Base-by-base conservation (phyloP, 2,329 filamentous ascomycete genomes). In the Chrysosporium keratinophilum region DNA sequence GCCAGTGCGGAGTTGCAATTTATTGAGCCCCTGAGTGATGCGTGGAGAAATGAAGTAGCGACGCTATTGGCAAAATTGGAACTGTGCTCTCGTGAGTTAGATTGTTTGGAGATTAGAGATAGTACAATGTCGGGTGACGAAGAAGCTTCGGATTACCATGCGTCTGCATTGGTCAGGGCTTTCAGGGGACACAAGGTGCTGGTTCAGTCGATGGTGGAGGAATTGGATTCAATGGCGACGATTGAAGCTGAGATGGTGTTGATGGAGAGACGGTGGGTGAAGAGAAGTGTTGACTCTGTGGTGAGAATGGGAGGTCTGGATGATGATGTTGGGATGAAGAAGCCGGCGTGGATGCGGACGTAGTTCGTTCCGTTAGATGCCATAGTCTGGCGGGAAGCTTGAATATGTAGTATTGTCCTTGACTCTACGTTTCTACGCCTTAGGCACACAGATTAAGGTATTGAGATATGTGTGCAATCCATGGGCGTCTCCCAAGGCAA, bases 11-110 rank as follows among this genome's bases (percentile, higher is more conserved):
- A 55, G 4, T 53, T 50, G 15, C 53, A 60, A 14, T 72, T 71
- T 44, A 65, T 72, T 51, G 62, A 70, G 19, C 64, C 69, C 2
- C 58, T 72, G 7, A 59, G 62, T 19, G 60, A 52, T 9, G 42
- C 50, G 19, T 73, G 70, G 70, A 67, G 65, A 47, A 64, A 68
- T 5, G 63, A 68, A 50, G 54, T 67, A 0, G 58, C 62, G 23
- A 54, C 59, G 3, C 50, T 72, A 52, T 59, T 47, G 14, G 56
- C 62, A 41, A 69, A 67, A 50, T 56, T 72, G 7, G 69, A 71
- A 45, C 60, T 68, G 3, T 67, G 62, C 48, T 54, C 62, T 15
- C 62, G 69, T 12, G 64, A 69, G 45, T 59, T 73, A 40, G 64
- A 68, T 50, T 67, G 62, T 35, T 60, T 72, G 35, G 67, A 71